Conservation (phyloP, 768 basidiomycete species). For the Postia placenta region DNA sequence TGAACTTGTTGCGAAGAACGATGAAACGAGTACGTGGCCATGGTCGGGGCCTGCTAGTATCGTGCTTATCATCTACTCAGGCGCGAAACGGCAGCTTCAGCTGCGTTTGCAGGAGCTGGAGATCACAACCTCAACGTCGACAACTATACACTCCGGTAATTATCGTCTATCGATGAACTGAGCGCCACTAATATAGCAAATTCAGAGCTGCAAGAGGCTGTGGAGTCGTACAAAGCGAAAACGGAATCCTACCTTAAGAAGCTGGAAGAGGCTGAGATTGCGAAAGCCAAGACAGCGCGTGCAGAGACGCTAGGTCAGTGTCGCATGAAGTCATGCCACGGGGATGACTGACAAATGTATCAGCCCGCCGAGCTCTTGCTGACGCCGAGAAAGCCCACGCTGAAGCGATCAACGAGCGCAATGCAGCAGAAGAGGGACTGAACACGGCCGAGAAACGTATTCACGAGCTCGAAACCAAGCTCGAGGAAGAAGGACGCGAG, state of each 20-base stretch:
- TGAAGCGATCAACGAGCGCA: constrained; percentile 45
- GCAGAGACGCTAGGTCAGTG: constrained; percentile 55
- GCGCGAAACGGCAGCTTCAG: constrained; percentile 53
- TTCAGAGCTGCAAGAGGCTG: constrained; percentile 55
- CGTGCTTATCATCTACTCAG: constrained; percentile 27
- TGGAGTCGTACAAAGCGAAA: constrained; percentile 63
- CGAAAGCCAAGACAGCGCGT: constrained; percentile 56
- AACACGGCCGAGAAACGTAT: constrained; percentile 45
- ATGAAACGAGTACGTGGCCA: constrained; percentile 43
- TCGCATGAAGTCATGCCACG: not conserved
- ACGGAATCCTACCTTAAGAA: constrained; percentile 50
- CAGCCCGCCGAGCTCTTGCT: constrained; percentile 55
- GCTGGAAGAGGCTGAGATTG: constrained; percentile 65
- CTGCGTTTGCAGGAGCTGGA: constrained; percentile 59
- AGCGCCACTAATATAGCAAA: not conserved
- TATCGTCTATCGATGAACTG: not conserved
- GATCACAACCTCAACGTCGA: constrained; percentile 49
- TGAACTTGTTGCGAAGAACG: constrained; percentile 46
- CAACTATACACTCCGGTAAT: constrained; percentile 53
- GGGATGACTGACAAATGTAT: constrained; percentile 1
- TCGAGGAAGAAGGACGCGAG: constrained; percentile 65
- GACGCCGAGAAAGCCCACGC: constrained; percentile 57
- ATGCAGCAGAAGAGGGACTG: constrained; percentile 43
- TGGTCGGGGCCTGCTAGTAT: not conserved
- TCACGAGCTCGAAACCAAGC: constrained; percentile 52